A percentile compares a stretch with the other conserved stretches of the same genome.
phyloP scores from a whole-genome alignment of 352 stramenopile genomes.

The Globisporangium solare region DNA sequence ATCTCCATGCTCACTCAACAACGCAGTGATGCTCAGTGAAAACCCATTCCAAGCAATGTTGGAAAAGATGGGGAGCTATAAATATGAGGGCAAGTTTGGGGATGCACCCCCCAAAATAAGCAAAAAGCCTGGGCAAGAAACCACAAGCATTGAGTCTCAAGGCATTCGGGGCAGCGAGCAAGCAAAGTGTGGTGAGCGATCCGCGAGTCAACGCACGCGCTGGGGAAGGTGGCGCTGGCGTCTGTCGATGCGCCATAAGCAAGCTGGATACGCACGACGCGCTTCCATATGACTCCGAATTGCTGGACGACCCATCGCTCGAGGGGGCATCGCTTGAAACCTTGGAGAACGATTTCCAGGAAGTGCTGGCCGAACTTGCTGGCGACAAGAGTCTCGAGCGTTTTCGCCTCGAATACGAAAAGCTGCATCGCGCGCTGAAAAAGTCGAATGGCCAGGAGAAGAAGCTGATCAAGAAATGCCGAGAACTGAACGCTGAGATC shows the following conservation, averaged over 20 bases:
- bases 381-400: slow-evolving; percentile 92
- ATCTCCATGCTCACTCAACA: too few relatives aligned
- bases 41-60: background rate
- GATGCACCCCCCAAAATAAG: slow-evolving; percentile 1
- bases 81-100: slow-evolving; percentile 6
- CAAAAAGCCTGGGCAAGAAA: background rate
- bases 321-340: slow-evolving; percentile 73
- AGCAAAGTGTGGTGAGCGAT: background rate
- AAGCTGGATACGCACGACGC: slow-evolving; percentile 13
- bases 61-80: slow-evolving; percentile 2
- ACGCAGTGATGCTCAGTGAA: too few relatives aligned
- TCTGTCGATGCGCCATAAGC: slow-evolving; percentile 11
- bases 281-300: slow-evolving; percentile 28
- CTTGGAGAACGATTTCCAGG: slow-evolving; percentile 92
- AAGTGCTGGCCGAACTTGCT: slow-evolving; percentile 89
- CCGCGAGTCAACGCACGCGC: background rate
- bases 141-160: background rate
- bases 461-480: slow-evolving; percentile 94
- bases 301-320: slow-evolving; percentile 43
- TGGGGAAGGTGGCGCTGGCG: background rate
- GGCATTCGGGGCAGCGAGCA: background rate
- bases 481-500: slow-evolving; percentile 93
- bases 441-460: slow-evolving; percentile 95
- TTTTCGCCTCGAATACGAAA: slow-evolving; percentile 95
- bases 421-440: slow-evolving; percentile 91